phyloP scores from a whole-genome alignment of 116 monocot genomes.

The Trichopus zeylanicus region DNA sequence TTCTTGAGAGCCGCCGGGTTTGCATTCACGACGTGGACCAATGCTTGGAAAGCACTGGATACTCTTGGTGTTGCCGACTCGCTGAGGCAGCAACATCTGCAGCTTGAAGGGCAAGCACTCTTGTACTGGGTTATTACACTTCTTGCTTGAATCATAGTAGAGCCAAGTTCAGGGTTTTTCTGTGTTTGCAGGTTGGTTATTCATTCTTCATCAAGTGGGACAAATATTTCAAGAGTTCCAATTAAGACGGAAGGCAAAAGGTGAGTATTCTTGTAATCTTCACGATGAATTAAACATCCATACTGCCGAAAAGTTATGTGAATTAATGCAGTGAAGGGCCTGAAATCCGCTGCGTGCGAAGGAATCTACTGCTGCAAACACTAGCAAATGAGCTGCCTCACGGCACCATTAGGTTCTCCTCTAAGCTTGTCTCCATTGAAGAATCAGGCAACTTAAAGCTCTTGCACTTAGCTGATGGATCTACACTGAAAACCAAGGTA shows the following conservation, averaged over 20 bases:
- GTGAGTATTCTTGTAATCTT: too few species aligned
- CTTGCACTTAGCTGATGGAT: slow-evolving; percentile 52
- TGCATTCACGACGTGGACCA: slow-evolving; percentile 35
- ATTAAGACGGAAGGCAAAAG: neutral
- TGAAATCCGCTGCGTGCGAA: slow-evolving; percentile 53
- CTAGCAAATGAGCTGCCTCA: slow-evolving; percentile 41
- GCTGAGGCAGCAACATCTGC: neutral
- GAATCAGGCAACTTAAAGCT: slow-evolving; percentile 29
- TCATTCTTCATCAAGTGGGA: slow-evolving; percentile 16
- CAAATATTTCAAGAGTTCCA: neutral
- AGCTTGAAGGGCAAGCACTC: neutral
- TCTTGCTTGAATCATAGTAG: too few species aligned
- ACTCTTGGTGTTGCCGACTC: slow-evolving; percentile 42
- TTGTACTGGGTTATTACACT: too few species aligned
- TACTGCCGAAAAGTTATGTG: neutral
- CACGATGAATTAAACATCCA: too few species aligned
- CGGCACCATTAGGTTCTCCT: slow-evolving; percentile 48
- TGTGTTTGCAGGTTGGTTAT: slow-evolving; percentile 13
- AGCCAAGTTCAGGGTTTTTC: too few species aligned
- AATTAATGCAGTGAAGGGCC: slow-evolving; percentile 27
- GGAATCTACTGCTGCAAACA: slow-evolving; percentile 53
- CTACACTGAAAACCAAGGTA: slow-evolving; percentile 53
- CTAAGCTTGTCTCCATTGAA: slow-evolving; percentile 59
- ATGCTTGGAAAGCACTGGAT: slow-evolving; percentile 55
- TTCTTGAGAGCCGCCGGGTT: slow-evolving; percentile 39